Evolutionary conservation across 2,329 filamentous ascomycete species (phyloP).

Genomic region (Chaetomiaceae sp.): DNA sequence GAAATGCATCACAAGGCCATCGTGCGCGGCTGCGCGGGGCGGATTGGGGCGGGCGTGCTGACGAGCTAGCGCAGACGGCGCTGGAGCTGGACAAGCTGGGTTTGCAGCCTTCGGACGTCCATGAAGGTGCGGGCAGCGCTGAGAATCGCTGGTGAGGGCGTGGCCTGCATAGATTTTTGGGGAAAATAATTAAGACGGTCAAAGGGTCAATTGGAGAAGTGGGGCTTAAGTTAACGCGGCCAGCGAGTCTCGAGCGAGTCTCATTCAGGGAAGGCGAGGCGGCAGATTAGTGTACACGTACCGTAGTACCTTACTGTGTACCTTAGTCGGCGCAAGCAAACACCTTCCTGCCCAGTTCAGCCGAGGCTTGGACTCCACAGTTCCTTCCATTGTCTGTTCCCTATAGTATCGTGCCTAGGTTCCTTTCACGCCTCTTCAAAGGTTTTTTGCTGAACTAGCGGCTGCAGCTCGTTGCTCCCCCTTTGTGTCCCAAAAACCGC

Average conservation of each 20-base stretch:
- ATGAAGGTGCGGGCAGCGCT: constrained; percentile 4
- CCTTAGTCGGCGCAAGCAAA: too few species aligned
- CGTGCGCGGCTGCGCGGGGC: constrained; percentile 16
- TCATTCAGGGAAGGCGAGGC: not conserved
- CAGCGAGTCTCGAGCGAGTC: too few species aligned
- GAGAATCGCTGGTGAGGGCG: not conserved
- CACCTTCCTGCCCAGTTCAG: too few species aligned
- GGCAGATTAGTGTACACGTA: not conserved
- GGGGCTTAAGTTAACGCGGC: constrained; percentile 7
- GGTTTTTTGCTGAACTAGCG: not conserved
- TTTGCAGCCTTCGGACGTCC: constrained; percentile 11
- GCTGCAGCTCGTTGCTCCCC: not conserved
- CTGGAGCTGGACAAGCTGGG: constrained; percentile 3
- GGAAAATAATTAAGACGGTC: constrained; percentile 15
- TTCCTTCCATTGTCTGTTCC: too few species aligned
- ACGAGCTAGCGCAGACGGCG: not conserved
- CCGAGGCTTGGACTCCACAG: too few species aligned
- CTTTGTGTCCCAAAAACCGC: constrained; percentile 1
- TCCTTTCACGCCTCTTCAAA: too few species aligned
- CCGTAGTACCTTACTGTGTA: too few species aligned
- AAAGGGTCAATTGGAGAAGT: constrained; percentile 25
- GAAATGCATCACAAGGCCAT: constrained; percentile 29
- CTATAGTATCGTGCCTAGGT: too few species aligned
- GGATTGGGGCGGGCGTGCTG: constrained; percentile 10
- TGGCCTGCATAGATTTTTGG: constrained; percentile 21